Evolutionary conservation across 1,139 yeast genomes (phyloP), one percentile per base, ranked within the genome.

Genomic region (Candida buenavistaensis): DNA sequence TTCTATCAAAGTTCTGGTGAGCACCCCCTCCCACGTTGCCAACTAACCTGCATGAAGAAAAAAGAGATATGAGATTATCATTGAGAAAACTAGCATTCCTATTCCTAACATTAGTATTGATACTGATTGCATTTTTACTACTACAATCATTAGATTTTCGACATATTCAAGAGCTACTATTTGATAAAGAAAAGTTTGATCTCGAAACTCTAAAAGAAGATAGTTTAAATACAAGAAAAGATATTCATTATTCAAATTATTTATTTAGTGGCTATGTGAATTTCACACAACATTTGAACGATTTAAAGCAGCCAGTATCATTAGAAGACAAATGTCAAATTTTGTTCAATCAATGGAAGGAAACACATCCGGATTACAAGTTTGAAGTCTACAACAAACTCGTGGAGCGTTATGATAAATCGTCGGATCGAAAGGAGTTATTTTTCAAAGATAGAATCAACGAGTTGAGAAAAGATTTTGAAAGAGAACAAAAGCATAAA

Each of bases 231-330:
- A 28, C 55, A 2, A 48, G 62, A 15, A 31, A 44, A 5, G 34
- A 40, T 5, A 41, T 67, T 23, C 70, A 67, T 40, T 59, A 52
- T 40, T 41, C 59, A 23, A 57, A 59, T n/a, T 66, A 64, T 41
- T 38, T 48, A 34, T 64, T 47, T 44, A 39, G 49, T 17, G 54
- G 52, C 10, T 53, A 56, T 36, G 48, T 53, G 7, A 45, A 47
- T 5, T 60, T 62, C 32, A 41, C 47, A 10, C 23, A 34, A 15
- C 31, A 40, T 2, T 47, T 50, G 19, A 35, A 40, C 6, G 43
- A 39, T 6, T 17, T 25, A 26, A 46, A 17, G 44, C 43, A 7
- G 11, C 36, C 31, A 23, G 48, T 49, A 9, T 48, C 62, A 5
- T 36, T 57, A 11, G 36, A 44, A 10, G 58, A 61, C 4, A 55